These are phyloP conservation scores for Kwoniella sp. DNA, from an alignment of 768 basidiomycete species.

Conservation along the genomic window DNA sequence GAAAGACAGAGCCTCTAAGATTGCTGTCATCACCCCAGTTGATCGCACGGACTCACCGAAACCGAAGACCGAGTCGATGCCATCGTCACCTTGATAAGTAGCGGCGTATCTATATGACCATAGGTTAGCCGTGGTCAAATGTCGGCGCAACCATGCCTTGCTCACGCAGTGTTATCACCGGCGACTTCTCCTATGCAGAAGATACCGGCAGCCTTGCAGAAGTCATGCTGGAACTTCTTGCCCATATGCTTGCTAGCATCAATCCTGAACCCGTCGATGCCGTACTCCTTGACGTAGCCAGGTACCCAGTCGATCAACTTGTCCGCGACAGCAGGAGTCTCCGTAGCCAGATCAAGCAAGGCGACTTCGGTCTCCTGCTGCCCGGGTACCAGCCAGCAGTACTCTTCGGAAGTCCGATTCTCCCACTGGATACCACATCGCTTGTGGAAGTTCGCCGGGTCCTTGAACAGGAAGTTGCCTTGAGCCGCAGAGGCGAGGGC, in stretches of 20 bases:
- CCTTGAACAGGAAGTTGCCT: constrained; percentile 40
- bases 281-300: constrained; percentile 36
- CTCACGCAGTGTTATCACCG: constrained; percentile 27
- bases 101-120: constrained; percentile 22
- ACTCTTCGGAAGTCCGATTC: constrained; percentile 33
- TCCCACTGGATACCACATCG: constrained; percentile 39
- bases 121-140: neutral
- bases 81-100: constrained; percentile 30
- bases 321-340: constrained; percentile 31
- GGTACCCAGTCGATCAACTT: constrained; percentile 33
- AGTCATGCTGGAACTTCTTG: constrained; percentile 34
- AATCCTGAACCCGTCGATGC: constrained; percentile 42
- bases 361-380: constrained; percentile 27
- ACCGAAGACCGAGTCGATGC: constrained; percentile 43
- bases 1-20: too few species aligned
- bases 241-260: constrained; percentile 48
- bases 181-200: constrained; percentile 48
- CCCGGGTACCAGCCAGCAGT: constrained; percentile 39
- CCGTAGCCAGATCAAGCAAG: constrained; percentile 40
- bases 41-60: constrained; percentile 29
- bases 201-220: constrained; percentile 36
- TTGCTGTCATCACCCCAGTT: neutral
- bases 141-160: neutral
- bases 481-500: constrained; percentile 27
- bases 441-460: constrained; percentile 36